A percentile compares a stretch with the other conserved stretches of the same genome.
These are phyloP conservation scores for Ophiosphaerella herpotricha DNA, from an alignment of 2,329 filamentous ascomycete genomes.

Conservation along the genomic window DNA sequence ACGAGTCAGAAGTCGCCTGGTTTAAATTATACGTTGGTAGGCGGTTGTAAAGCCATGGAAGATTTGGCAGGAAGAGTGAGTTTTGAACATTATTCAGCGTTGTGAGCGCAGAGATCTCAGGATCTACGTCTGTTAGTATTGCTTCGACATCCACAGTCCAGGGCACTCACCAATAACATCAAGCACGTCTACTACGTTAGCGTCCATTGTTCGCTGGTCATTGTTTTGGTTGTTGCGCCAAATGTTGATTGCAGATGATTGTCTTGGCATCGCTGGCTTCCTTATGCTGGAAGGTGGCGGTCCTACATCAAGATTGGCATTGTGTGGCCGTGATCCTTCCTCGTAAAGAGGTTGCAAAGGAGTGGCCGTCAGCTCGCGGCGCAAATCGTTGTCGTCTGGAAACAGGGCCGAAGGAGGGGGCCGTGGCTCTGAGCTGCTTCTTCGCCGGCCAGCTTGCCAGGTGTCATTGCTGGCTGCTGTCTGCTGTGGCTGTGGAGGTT, in stretches of 20 bases:
- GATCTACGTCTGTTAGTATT: constrained; percentile 62
- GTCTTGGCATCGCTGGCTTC: constrained; percentile 25
- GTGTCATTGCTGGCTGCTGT: constrained; percentile 12
- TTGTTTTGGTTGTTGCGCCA: constrained; percentile 22
- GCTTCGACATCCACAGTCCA: neutral
- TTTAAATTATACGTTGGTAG: constrained; percentile 77
- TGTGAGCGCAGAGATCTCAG: constrained; percentile 79
- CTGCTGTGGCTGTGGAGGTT: constrained; percentile 6
- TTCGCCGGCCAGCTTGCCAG: constrained; percentile 28
- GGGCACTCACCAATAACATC: constrained; percentile 67
- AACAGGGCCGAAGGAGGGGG: constrained; percentile 28
- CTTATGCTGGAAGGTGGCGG: constrained; percentile 19
- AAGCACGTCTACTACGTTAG: constrained; percentile 67
- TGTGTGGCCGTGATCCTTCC: constrained; percentile 16
- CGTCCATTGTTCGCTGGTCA: constrained; percentile 50
- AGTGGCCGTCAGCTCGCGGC: constrained; percentile 31
- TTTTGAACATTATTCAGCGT: constrained; percentile 93
- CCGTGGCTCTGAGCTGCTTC: constrained; percentile 41
- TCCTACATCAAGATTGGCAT: constrained; percentile 4
- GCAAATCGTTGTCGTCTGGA: constrained; percentile 31
- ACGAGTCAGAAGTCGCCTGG: constrained; percentile 47
- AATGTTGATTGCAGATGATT: constrained; percentile 34
- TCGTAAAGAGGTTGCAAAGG: constrained; percentile 41
- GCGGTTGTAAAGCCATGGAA: constrained; percentile 75
- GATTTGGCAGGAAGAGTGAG: constrained; percentile 80